Conservation (phyloP, 2,329 filamentous ascomycete genomes). For the Elsinoe necatrix region DNA sequence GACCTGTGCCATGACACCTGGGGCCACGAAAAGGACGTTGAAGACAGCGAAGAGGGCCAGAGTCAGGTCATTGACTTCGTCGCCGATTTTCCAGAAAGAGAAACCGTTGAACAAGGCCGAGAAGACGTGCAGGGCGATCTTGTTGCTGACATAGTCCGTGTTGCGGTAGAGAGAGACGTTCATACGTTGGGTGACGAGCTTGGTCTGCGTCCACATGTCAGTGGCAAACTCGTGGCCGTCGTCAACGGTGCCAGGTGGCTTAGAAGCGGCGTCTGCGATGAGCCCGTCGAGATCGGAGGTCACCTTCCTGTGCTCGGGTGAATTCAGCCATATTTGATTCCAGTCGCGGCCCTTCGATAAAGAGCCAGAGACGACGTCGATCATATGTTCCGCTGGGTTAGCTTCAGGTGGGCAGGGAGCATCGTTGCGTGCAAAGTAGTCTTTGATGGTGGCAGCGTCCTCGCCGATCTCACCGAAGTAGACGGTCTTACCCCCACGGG, state of each 20-base stretch:
- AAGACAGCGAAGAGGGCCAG: constrained; percentile 28
- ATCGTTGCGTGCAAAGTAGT: constrained; percentile 48
- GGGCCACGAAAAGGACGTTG: constrained; percentile 31
- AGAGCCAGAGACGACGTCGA: constrained; percentile 39
- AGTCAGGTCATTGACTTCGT: constrained; percentile 31
- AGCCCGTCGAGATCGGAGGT: constrained; percentile 36
- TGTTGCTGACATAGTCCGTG: constrained; percentile 57
- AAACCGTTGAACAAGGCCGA: constrained; percentile 43
- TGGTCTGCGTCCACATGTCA: constrained; percentile 35
- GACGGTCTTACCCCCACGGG: constrained; percentile 56
- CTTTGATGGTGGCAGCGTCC: constrained; percentile 33
- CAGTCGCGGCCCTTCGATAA: constrained; percentile 39
- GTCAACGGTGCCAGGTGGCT: constrained; percentile 30
- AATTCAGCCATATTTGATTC: constrained; percentile 39
- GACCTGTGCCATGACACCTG: constrained; percentile 47
- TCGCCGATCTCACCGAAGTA: constrained; percentile 55
- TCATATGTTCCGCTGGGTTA: constrained; percentile 49
- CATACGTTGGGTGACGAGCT: constrained; percentile 38
- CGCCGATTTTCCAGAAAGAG: constrained; percentile 39
- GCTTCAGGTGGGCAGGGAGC: constrained; percentile 43
- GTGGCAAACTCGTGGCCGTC: constrained; percentile 40
- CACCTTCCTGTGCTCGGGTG: constrained; percentile 28
- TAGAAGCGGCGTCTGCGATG: constrained; percentile 30
- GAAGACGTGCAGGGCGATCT: constrained; percentile 48
- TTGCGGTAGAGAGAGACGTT: constrained; percentile 58